These are phyloP conservation scores for Neofusicoccum laricinum DNA, from an alignment of 2,329 filamentous ascomycete genomes.

Conservation along the genomic window DNA sequence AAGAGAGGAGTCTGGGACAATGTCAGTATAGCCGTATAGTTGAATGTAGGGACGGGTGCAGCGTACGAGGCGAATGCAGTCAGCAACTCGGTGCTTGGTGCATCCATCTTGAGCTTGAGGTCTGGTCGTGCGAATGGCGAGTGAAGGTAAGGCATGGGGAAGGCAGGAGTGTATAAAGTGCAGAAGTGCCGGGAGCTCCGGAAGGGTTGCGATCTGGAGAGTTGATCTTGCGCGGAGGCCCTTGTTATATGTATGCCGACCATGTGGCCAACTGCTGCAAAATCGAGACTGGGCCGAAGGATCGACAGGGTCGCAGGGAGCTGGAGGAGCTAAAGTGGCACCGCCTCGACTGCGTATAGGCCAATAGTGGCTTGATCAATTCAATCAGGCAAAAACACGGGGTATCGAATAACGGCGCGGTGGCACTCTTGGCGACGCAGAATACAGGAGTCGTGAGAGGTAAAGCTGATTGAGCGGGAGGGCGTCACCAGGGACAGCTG, in stretches of 20 bases:
- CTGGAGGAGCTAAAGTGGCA: not conserved
- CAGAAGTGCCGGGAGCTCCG: not conserved
- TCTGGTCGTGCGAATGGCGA: not conserved
- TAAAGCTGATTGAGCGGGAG: not conserved
- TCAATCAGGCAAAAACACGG: not conserved
- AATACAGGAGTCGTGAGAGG: not conserved
- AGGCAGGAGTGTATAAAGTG: not conserved
- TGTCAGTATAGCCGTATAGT: constrained; percentile 24
- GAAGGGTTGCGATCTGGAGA: not conserved
- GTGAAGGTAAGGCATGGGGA: not conserved
- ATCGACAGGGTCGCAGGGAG: constrained; percentile 17
- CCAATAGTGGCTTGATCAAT: constrained; percentile 5
- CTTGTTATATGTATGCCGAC: constrained; percentile 8
- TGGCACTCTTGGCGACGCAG: constrained; percentile 13
- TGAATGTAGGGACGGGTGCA: constrained; percentile 17
- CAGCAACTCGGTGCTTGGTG: constrained; percentile 44
- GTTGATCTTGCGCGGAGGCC: not conserved
- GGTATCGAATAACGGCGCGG: constrained; percentile 6
- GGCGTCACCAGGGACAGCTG: not conserved
- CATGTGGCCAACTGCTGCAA: constrained; percentile 8
- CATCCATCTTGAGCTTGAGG: constrained; percentile 29
- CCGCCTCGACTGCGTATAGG: not conserved
- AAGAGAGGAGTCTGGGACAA: constrained; percentile 32
- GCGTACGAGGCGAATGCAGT: constrained; percentile 47
- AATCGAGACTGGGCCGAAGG: constrained; percentile 4